Base-by-base conservation (phyloP, 345 rosid species). In the Linum lewisii region DNA sequence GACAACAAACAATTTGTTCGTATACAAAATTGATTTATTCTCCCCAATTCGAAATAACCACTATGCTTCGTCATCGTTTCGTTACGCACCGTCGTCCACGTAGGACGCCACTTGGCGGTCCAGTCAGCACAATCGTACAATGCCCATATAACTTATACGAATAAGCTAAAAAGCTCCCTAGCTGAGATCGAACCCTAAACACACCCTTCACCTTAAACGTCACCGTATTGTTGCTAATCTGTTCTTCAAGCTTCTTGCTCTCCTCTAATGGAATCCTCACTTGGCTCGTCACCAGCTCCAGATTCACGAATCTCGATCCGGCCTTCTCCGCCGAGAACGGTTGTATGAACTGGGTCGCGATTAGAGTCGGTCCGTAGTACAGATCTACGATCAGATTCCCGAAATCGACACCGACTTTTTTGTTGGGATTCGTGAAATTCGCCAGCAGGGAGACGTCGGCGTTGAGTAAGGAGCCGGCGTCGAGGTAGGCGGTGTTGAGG, bases 391-490 rank as follows among this genome's bases (percentile, higher is more conserved):
- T 74, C 65, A 84, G 67, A 54, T 56, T 76, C 73, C 78, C 81
- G 83, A 87, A 93, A 54, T 85, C 97, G 56, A 87, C 77, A 0
- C 69, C 75, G 60, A 80, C 84, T 68, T 84, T 89, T 74, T 70
- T 81, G 83, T 87, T 89, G 2, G 91, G 90, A 64, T 93, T 93
- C 29, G 94, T 86, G 91, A 89, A 83, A 75, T 93, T 93, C 3
- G 81, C 84, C 2, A 89, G 87, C 54, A 93, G 9, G 0, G 76
- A 65, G 19, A 93, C 61, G 72, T 87, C 96, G 7, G 90, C 90
- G 23, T 87, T 89, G 0, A 93, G 84, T 58, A 76, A 54, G 66
- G 68, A 66, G 26, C 76, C 95, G 74, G 84, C 74, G 71, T 89
- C 86, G 21, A 89, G 75, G 61, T 82, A 89, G 11, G 90, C 97